Conservation (phyloP, 306 rosid species). For the Castanea sativa region DNA sequence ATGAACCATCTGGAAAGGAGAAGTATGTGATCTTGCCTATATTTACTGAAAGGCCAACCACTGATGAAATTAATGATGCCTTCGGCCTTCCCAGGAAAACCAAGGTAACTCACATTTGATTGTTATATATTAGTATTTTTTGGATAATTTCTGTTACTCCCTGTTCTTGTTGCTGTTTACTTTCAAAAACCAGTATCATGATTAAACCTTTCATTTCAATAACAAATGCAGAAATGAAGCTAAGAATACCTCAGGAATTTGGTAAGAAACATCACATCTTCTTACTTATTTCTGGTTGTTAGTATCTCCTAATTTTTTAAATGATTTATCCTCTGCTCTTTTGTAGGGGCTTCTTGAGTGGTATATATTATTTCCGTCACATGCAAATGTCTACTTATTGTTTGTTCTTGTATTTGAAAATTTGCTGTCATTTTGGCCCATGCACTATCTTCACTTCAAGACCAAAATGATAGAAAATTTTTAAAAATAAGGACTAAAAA, state of each 20-base stretch:
- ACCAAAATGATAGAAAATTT: too few relatives aligned
- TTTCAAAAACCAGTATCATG: background rate
- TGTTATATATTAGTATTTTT: background rate
- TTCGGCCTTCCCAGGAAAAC: slow-evolving; percentile 51
- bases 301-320: too few relatives aligned
- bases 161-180: slow-evolving; percentile 3
- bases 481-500: too few relatives aligned
- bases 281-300: background rate
- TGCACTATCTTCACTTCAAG: too few relatives aligned
- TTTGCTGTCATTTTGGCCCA: too few relatives aligned
- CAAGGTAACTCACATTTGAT: slow-evolving; percentile 37
- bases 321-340: background rate
- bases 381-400: too few relatives aligned
- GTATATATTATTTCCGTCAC: background rate
- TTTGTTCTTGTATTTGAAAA: too few relatives aligned
- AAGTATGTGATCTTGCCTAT: slow-evolving; percentile 60
- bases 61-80: slow-evolving; percentile 68
- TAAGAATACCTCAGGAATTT: slow-evolving; percentile 40
- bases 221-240: slow-evolving; percentile 33
- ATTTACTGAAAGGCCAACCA: slow-evolving; percentile 57
- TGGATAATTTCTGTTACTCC: background rate
- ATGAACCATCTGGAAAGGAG: slow-evolving; percentile 66
- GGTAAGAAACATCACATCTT: slow-evolving; percentile 27
- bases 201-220: slow-evolving; percentile 17
- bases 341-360: slow-evolving; percentile 38